These are phyloP conservation scores for Lactifluus hygrophoroides DNA, from an alignment of 768 basidiomycete species.

Conservation along the genomic window DNA sequence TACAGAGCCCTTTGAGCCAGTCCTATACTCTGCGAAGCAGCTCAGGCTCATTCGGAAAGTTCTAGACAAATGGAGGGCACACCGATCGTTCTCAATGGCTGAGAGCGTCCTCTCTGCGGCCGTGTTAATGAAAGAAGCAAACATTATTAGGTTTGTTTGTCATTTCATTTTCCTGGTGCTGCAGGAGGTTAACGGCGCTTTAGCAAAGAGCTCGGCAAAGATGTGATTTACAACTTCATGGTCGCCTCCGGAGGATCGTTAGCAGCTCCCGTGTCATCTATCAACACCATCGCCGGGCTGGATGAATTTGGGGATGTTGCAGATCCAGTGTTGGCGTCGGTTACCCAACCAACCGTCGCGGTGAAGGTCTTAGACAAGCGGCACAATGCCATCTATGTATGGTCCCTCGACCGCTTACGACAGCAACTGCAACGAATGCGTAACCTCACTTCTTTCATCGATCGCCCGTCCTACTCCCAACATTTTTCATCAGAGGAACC, in stretches of 20 bases:
- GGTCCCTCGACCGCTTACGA: constrained; percentile 83
- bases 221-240: constrained; percentile 87
- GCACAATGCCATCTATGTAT: constrained; percentile 80
- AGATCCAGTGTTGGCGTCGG: constrained; percentile 67
- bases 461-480: constrained; percentile 85
- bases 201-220: constrained; percentile 81
- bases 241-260: constrained; percentile 77
- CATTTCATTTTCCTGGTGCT: constrained; percentile 8
- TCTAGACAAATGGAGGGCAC: constrained; percentile 76
- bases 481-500: constrained; percentile 93
- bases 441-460: constrained; percentile 81
- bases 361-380: constrained; percentile 88
- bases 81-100: constrained; percentile 86
- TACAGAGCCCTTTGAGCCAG: constrained; percentile 61
- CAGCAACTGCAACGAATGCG: constrained; percentile 91
- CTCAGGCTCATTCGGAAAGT: constrained; percentile 76
- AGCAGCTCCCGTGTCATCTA: constrained; percentile 70
- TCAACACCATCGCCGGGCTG: constrained; percentile 79
- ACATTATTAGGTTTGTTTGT: constrained; percentile 73
- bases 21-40: constrained; percentile 75
- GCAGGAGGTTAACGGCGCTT: background rate
- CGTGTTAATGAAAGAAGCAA: constrained; percentile 86
- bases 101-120: constrained; percentile 81
- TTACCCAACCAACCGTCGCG: constrained; percentile 74
- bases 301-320: constrained; percentile 90